Conservation (phyloP, 2,329 filamentous ascomycete genomes). For the Colletotrichum horii region DNA sequence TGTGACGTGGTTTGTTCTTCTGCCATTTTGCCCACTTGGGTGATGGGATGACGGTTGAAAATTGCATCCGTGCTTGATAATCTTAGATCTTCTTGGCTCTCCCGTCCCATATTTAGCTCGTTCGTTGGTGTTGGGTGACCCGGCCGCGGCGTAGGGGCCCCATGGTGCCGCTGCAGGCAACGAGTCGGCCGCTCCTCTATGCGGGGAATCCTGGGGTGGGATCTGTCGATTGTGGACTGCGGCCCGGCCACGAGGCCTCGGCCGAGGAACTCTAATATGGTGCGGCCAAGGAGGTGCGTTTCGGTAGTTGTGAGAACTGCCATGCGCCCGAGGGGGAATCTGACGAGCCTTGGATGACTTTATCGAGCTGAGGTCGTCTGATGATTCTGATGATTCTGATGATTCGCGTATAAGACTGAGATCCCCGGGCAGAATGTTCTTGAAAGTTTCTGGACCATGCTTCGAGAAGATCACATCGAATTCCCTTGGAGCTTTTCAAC, state of each 20-base stretch:
- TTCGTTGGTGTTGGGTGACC: too few species aligned
- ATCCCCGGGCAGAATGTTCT: not conserved
- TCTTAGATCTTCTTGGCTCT: not conserved
- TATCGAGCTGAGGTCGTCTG: not conserved
- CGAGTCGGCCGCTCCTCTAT: not conserved
- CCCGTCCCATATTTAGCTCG: not conserved
- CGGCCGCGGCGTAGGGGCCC: not conserved
- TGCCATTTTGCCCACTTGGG: not conserved
- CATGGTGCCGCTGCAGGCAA: not conserved
- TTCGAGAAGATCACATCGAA: not conserved
- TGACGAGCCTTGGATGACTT: not conserved
- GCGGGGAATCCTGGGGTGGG: not conserved
- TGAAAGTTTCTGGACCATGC: not conserved
- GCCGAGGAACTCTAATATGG: not conserved
- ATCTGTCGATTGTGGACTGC: not conserved
- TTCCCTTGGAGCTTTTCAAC: not conserved
- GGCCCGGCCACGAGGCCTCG: not conserved
- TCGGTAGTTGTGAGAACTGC: not conserved
- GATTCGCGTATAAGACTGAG: not conserved
- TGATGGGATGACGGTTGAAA: not conserved
- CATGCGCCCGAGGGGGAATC: not conserved
- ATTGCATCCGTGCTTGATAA: not conserved
- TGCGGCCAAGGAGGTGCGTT: not conserved
- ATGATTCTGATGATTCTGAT: not conserved
- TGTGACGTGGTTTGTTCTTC: not conserved